Conservation (phyloP, 345 rosid species). For the Lepidium aucheri region DNA sequence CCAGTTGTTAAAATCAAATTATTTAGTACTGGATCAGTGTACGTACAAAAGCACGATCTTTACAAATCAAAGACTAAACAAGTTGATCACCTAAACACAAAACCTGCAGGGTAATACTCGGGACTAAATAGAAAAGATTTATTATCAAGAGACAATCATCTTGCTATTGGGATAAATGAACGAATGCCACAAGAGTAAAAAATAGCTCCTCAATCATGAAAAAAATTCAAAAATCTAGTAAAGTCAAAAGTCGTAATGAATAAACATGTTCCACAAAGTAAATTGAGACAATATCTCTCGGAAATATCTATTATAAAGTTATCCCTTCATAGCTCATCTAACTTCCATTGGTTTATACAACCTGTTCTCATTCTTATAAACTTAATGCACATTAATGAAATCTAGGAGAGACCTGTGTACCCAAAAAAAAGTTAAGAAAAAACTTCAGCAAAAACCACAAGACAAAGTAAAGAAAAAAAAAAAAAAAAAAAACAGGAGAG, state of each 20-base stretch:
- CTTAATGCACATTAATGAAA: too few species aligned
- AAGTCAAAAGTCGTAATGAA: too few species aligned
- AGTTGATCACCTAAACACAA: background rate
- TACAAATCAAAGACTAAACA: background rate
- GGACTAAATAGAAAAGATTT: background rate
- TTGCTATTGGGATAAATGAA: background rate
- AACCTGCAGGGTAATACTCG: background rate
- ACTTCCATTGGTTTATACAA: background rate
- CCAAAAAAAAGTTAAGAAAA: too few species aligned
- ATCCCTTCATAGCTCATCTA: background rate
- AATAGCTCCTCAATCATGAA: too few species aligned
- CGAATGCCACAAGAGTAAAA: too few species aligned
- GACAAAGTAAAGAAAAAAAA: background rate
- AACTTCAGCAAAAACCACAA: background rate
- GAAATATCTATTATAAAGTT: background rate
- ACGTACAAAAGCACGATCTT: background rate
- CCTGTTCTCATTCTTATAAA: background rate
- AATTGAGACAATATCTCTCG: background rate
- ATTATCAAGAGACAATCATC: background rate
- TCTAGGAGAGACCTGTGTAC: too few species aligned
- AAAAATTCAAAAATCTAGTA: too few species aligned
- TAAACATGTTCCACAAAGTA: background rate
- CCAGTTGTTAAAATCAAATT: slow-evolving; percentile 15
- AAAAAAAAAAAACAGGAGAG: too few species aligned
- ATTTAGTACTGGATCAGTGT: background rate